Evolutionary conservation across 1,139 yeast species (phyloP).

Genomic region (Suhomyces bokatorum): DNA sequence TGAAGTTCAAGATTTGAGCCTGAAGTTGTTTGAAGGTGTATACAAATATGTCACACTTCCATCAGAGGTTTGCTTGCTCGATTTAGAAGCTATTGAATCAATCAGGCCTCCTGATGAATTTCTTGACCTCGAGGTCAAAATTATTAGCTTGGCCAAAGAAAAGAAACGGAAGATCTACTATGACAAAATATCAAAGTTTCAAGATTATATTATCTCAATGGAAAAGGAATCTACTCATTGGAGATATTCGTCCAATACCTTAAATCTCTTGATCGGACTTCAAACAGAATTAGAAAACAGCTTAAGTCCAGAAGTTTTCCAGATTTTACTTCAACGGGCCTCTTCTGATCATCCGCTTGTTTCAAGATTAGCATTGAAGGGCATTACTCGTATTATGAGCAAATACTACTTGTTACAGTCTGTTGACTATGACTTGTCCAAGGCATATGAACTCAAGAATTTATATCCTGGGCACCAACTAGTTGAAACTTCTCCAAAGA

Average conservation of each 20-base stretch:
- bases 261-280: slow-evolving; percentile 54
- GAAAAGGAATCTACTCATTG: slow-evolving; percentile 56
- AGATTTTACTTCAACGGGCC: slow-evolving; percentile 53
- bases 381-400: slow-evolving; percentile 57
- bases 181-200: slow-evolving; percentile 43
- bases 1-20: slow-evolving; percentile 54
- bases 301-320: slow-evolving; percentile 44
- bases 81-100: slow-evolving; percentile 43
- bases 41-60: slow-evolving; percentile 55
- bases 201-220: slow-evolving; percentile 42
- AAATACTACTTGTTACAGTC: slow-evolving; percentile 54
- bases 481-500: slow-evolving; percentile 42
- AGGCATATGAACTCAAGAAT: slow-evolving; percentile 45
- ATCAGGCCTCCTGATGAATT: slow-evolving; percentile 67
- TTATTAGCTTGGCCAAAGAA: slow-evolving; percentile 60
- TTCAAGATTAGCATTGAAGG: slow-evolving; percentile 63
- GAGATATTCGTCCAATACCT: slow-evolving; percentile 61
- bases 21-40: slow-evolving; percentile 50
- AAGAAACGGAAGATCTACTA: slow-evolving; percentile 49
- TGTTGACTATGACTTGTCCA: slow-evolving; percentile 52
- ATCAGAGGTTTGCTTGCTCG: slow-evolving; percentile 57
- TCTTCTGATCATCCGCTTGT: slow-evolving; percentile 74
- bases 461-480: slow-evolving; percentile 38
- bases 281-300: slow-evolving; percentile 58
- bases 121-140: slow-evolving; percentile 55